A percentile compares a stretch with the other conserved stretches of the same genome.
These are phyloP conservation scores for Penicillium silybi DNA, from an alignment of 495 filamentous ascomycete genomes.

Conservation along the genomic window DNA sequence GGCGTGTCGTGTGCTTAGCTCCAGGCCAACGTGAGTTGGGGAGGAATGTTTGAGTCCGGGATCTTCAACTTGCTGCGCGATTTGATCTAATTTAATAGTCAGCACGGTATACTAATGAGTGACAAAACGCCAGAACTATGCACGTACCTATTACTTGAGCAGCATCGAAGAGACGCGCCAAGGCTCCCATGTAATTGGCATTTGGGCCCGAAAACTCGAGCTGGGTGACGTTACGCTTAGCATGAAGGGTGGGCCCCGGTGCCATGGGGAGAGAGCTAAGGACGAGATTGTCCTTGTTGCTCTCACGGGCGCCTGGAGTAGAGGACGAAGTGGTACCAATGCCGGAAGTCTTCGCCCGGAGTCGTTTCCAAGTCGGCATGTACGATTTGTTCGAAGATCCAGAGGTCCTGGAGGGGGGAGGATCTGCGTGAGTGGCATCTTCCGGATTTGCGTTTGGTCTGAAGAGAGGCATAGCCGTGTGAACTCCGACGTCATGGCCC, in stretches of 20 bases:
- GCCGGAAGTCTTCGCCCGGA: conserved; percentile 80
- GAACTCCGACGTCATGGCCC: conserved; percentile 83
- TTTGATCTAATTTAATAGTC: conserved; percentile 65
- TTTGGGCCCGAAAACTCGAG: conserved; percentile 78
- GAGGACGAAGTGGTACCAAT: conserved; percentile 41
- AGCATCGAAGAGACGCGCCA: conserved; percentile 91
- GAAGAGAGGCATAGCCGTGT: conserved; percentile 63
- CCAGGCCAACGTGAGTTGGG: conserved; percentile 87
- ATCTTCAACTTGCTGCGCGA: conserved; percentile 92
- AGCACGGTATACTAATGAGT: conserved; percentile 6
- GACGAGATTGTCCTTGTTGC: conserved; percentile 54
- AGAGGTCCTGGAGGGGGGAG: conserved; percentile 46
- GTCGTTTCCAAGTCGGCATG: conserved; percentile 70
- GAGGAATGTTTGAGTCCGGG: conserved; percentile 78
- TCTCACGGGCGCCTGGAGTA: conserved; percentile 39
- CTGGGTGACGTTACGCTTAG: conserved; percentile 64
- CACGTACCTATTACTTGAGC: conserved; percentile 85
- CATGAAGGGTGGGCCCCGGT: conserved; percentile 51
- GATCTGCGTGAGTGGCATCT: conserved; percentile 36
- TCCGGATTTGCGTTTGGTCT: conserved; percentile 53
- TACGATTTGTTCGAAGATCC: conserved; percentile 65
- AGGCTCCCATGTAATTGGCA: conserved; percentile 81
- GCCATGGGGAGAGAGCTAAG: conserved; percentile 85
- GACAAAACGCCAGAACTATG: conserved; percentile 9
- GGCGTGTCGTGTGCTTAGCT: conserved; percentile 87